Percentiles rank a stretch among this genome's conserved stretches.
Conservation (phyloP, 129 eudicot species). For the Centella asiatica region DNA sequence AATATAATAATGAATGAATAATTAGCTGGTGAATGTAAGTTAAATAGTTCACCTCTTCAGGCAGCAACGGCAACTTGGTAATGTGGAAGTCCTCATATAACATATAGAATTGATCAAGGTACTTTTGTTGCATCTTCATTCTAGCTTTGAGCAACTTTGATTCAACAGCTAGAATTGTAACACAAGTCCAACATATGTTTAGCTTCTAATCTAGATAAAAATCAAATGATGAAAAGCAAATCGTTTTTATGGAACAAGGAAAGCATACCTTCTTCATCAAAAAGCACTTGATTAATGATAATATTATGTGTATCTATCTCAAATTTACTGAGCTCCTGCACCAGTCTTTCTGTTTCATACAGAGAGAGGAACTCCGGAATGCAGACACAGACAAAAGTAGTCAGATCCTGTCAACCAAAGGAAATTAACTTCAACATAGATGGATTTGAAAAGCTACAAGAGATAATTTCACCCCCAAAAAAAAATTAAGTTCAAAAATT, state of each 20-base stretch:
- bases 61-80: conserved; percentile 78
- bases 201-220: neutral
- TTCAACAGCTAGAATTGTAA: conserved; percentile 42
- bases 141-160: conserved; percentile 95
- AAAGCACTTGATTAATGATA: conserved; percentile 91
- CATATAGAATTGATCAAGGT: conserved; percentile 90
- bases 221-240: neutral
- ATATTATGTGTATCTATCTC: conserved; percentile 97
- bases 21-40: neutral
- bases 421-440: neutral
- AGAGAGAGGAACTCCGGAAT: conserved; percentile 96
- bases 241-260: neutral
- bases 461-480: no score
- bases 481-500: neutral
- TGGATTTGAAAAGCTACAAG: neutral
- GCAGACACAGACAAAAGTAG: conserved; percentile 96
- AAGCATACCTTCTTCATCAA: conserved; percentile 86
- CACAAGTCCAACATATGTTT: neutral
- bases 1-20: neutral
- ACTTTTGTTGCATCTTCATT: conserved; percentile 93
- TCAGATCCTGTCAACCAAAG: conserved; percentile 56
- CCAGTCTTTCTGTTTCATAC: conserved; percentile 93
- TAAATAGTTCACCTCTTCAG: conserved; percentile 60
- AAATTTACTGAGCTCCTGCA: conserved; percentile 86
- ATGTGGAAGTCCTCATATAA: conserved; percentile 86